Evolutionary conservation across 73 alveolate genomes (phyloP).

Genomic region (Paramecium biaurelia): DNA sequence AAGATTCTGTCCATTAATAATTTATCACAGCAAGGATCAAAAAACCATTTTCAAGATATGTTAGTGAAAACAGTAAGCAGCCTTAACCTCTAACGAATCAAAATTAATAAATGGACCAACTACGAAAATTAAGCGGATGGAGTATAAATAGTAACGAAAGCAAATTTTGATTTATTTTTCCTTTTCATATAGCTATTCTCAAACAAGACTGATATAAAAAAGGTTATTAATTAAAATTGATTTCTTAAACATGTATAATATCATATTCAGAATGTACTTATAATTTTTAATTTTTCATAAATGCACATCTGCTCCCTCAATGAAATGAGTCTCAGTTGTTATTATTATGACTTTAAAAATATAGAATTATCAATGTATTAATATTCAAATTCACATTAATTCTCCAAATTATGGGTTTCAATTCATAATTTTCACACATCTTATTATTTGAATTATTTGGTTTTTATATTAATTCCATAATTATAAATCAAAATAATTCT

Average conservation of each 20-base stretch:
- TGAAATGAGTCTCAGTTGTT: neutral
- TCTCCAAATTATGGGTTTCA: neutral
- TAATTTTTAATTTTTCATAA: neutral
- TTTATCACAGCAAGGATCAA: neutral
- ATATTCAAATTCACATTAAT: neutral
- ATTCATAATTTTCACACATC: neutral
- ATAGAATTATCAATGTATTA: neutral
- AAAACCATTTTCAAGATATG: neutral
- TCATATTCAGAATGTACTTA: neutral
- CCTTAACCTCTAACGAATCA: neutral
- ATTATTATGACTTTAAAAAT: neutral
- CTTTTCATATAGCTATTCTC: neutral
- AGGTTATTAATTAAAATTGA: neutral
- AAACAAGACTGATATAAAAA: neutral
- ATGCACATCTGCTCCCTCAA: neutral
- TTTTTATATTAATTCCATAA: no score
- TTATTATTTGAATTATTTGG: no score
- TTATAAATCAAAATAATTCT: no score
- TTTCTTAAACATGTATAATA: neutral
- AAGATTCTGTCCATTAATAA: neutral
- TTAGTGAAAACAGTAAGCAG: neutral
- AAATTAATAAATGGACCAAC: neutral
- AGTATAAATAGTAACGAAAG: neutral
- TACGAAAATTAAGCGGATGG: neutral
- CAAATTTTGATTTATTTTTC: neutral